Evolutionary conservation across 1,284 basidiomycete genomes (phyloP).

Genomic region (Pseudozyma sp.): DNA sequence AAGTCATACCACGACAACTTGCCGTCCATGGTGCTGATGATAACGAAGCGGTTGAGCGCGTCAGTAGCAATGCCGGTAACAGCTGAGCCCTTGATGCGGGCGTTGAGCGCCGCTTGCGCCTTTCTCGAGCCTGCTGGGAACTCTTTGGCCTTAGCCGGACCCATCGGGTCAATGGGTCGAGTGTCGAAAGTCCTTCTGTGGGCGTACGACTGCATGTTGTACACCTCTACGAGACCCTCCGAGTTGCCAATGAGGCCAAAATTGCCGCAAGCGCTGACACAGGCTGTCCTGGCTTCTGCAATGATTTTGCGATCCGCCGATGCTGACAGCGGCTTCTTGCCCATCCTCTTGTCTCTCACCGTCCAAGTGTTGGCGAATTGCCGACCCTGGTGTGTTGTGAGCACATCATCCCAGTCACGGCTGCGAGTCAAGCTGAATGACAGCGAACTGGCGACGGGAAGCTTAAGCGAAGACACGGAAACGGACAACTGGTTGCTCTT

Average conservation of each 20-base stretch:
- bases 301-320: constrained; percentile 39
- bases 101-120: constrained; percentile 32
- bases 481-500: constrained; percentile 85
- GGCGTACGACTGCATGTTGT: constrained; percentile 82
- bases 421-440: constrained; percentile 83
- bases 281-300: constrained; percentile 71
- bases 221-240: constrained; percentile 61
- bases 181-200: constrained; percentile 75
- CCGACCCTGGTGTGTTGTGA: constrained; percentile 84
- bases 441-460: constrained; percentile 79
- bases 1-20: constrained; percentile 95
- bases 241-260: constrained; percentile 79
- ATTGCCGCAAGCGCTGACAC: constrained; percentile 94
- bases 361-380: constrained; percentile 59
- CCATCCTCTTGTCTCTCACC: constrained; percentile 60
- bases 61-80: constrained; percentile 85
- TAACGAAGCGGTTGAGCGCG: constrained; percentile 81
- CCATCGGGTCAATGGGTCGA: constrained; percentile 38
- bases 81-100: constrained; percentile 33
- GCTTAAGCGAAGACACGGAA: constrained; percentile 74
- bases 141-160: constrained; percentile 33
- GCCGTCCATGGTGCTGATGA: constrained; percentile 88
- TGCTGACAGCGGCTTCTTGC: constrained; percentile 45
- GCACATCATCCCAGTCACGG: constrained; percentile 97
- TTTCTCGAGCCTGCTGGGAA: constrained; percentile 33